Percentiles rank a stretch among this genome's conserved stretches.
Conservation (phyloP, 805 yeast genomes). For the Starmera quercuum region DNA sequence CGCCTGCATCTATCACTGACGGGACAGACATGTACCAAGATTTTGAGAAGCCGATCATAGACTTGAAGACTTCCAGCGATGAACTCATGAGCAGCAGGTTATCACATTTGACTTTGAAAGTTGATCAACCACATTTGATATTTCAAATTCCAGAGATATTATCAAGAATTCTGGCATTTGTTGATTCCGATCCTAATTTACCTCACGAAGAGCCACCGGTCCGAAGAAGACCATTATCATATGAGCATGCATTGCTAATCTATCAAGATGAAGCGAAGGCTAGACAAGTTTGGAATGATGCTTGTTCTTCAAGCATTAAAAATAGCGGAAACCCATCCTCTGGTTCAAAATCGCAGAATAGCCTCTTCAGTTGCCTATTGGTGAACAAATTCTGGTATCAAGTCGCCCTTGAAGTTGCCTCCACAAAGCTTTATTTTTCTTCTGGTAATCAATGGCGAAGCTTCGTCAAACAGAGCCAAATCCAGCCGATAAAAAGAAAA, state of each 20-base stretch:
- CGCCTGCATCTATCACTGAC: too few species aligned
- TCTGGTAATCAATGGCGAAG: slow-evolving; percentile 36
- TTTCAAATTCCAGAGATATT: slow-evolving; percentile 76
- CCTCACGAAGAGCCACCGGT: slow-evolving; percentile 56
- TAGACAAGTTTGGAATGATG: slow-evolving; percentile 32
- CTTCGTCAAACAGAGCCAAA: slow-evolving; percentile 20
- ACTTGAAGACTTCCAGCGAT: too few species aligned
- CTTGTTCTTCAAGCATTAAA: slow-evolving; percentile 8
- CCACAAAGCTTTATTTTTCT: slow-evolving; percentile 48
- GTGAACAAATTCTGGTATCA: slow-evolving; percentile 65
- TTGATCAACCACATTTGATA: slow-evolving; percentile 25
- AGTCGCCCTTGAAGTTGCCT: slow-evolving; percentile 46
- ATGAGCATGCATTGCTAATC: slow-evolving; percentile 59
- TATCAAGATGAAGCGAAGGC: slow-evolving; percentile 50
- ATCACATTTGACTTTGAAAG: neutral
- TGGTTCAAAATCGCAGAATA: slow-evolving; percentile 10
- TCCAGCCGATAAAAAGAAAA: slow-evolving; percentile 10
- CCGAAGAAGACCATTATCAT: slow-evolving; percentile 63
- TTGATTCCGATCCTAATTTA: slow-evolving; percentile 47
- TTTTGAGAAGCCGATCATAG: too few species aligned
- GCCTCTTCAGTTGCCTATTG: slow-evolving; percentile 52
- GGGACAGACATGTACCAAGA: too few species aligned
- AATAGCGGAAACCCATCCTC: slow-evolving; percentile 14
- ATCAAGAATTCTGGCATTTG: slow-evolving; percentile 46
- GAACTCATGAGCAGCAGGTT: neutral